A percentile compares a stretch with the other conserved stretches of the same genome.
Conservation (phyloP, 192 early-diverging fungal genomes). For the Linnemannia hyalina region DNA sequence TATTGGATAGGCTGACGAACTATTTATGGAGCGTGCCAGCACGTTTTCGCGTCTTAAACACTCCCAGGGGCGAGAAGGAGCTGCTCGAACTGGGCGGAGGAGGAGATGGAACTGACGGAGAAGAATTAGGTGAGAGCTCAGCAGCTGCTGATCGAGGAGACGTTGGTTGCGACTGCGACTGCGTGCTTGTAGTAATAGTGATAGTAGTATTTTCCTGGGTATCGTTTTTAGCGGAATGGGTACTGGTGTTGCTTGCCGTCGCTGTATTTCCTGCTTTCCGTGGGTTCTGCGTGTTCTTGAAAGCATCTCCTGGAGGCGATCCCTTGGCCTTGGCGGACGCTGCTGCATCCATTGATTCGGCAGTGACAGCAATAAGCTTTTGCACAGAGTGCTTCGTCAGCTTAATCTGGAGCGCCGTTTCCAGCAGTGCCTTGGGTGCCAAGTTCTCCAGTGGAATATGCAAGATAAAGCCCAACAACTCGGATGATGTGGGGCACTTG, state of each 20-base stretch:
- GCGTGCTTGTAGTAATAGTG: not conserved
- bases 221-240: slow-evolving; percentile 5
- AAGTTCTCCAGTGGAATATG: slow-evolving; percentile 81
- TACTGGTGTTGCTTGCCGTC: not conserved
- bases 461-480: slow-evolving; percentile 81
- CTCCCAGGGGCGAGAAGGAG: slow-evolving; percentile 28
- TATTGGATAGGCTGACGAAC: not conserved
- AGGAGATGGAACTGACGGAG: not conserved
- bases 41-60: slow-evolving; percentile 47
- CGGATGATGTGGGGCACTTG: slow-evolving; percentile 82
- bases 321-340: slow-evolving; percentile 5
- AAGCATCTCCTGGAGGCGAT: not conserved
- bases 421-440: slow-evolving; percentile 74
- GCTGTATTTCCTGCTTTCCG: slow-evolving; percentile 7
- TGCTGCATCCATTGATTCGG: slow-evolving; percentile 38
- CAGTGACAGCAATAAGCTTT: slow-evolving; percentile 46
- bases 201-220: not conserved
- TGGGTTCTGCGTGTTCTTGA: slow-evolving; percentile 1
- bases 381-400: slow-evolving; percentile 59
- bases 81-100: not conserved
- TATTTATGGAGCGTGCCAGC: slow-evolving; percentile 41
- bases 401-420: slow-evolving; percentile 77
- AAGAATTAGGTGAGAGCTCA: not conserved
- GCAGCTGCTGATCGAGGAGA: not conserved
- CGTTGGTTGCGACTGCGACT: not conserved